Evolutionary conservation across 2,329 filamentous ascomycete genomes (phyloP), one percentile per base, ranked within the genome.

Genomic region (Amesomyces nigricolor): DNA sequence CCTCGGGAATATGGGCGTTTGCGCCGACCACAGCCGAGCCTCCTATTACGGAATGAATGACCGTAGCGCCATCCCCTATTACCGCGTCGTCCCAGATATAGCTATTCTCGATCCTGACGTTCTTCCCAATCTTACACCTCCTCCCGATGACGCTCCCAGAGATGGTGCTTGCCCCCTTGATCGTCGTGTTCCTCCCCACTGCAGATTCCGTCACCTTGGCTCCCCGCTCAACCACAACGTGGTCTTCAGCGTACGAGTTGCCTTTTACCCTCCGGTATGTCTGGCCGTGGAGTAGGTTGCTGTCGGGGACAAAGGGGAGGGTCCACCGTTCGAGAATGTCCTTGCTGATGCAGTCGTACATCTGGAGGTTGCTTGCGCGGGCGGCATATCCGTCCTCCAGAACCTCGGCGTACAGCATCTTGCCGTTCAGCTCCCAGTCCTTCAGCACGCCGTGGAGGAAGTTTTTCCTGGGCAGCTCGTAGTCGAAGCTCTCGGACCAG

Each of bases 401-500:
- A 61, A 97, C 86, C 65, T 97, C 88, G 2, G 90, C 87, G 69
- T 96, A 91, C 51, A 99, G 89, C n/a, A 90, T 91, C 75, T 97
- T 96, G 57, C 91, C 91, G 70, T 97, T 97, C 54, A 97, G 77
- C 68, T 99, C 94, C 75, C 90, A 96, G 69, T 99, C 94, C 73
- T 96, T 96, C 52, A 99, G 75, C 1, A 97, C 91, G 57, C 91
- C 91, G 65, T 86, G 84, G 47, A 92, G 72, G 65, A 90, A 91
- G 61, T 89, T 86, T 62, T 83, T 84, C 57, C 88, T 78, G 4
- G 87, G 86, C 10, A 85, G 76, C 66, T 91, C 86, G 70, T 89
- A 91, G 62, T 95, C 90, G 67, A 95, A 95, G 67, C 91, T 96
- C 72, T 99, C 94, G 8, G 91, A 94, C 89, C 94, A 99, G 55